Evolutionary conservation across 169 alveolate genomes (phyloP).

Genomic region (Eimeria necatrix): DNA sequence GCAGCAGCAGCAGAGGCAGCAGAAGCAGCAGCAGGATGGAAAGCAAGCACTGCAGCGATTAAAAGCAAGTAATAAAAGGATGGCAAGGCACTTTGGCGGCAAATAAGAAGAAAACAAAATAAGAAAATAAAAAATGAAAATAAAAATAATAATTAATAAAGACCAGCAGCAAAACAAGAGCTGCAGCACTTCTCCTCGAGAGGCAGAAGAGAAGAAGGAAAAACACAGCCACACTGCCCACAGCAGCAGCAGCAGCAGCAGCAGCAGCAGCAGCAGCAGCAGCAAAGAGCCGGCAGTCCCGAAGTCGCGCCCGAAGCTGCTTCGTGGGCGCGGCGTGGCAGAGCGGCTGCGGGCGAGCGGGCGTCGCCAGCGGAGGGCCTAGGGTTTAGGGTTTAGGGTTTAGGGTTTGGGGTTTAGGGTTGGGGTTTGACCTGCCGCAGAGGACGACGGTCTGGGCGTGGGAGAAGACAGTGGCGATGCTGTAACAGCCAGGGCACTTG

Average conservation of each 20-base stretch:
- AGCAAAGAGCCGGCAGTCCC: too few species aligned
- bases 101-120: not conserved
- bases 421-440: conserved; percentile 89
- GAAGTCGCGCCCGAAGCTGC: too few species aligned
- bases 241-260: not conserved
- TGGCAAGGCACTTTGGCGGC: conserved; percentile 32
- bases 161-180: not conserved
- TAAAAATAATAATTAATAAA: not conserved
- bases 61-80: not conserved
- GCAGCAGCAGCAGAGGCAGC: too few species aligned
- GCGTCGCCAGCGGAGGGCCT: too few species aligned
- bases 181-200: not conserved
- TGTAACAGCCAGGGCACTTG: conserved; percentile 97
- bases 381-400: too few species aligned
- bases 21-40: not conserved
- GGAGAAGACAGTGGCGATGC: conserved; percentile 95
- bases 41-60: not conserved
- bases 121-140: not conserved
- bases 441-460: conserved; percentile 97
- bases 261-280: not conserved
- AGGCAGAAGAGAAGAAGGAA: too few species aligned
- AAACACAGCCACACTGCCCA: too few species aligned
- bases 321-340: too few species aligned
- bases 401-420: not conserved
- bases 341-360: too few species aligned